Percentiles rank a stretch among this genome's conserved stretches.
phyloP scores from a whole-genome alignment of 2,329 filamentous ascomycete species.

The Colletotrichum tabaci region DNA sequence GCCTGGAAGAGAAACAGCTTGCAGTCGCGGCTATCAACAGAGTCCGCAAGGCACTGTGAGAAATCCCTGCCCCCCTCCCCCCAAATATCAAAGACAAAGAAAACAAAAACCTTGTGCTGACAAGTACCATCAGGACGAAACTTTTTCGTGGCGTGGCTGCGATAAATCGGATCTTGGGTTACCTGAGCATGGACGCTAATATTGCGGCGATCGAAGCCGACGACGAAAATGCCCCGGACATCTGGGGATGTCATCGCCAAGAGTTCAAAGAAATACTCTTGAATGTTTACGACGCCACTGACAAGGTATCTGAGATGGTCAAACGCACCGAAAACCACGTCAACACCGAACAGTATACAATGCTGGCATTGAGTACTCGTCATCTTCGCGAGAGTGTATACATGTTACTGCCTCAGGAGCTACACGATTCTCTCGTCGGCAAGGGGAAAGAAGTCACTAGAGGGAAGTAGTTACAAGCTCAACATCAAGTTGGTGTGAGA shows the following conservation, averaged over 20 bases:
- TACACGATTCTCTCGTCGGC: not conserved
- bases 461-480: not conserved
- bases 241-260: not conserved
- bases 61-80: too few species aligned
- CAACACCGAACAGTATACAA: not conserved
- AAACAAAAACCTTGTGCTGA: not conserved
- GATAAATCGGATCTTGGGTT: not conserved
- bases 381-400: not conserved
- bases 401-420: not conserved
- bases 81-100: too few species aligned
- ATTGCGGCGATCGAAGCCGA: not conserved
- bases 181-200: not conserved
- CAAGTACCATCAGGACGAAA: not conserved
- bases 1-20: not conserved
- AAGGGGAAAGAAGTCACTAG: conserved; percentile 7
- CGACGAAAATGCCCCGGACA: not conserved
- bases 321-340: not conserved
- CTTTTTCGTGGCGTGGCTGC: not conserved
- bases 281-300: not conserved
- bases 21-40: not conserved
- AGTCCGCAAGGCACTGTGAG: not conserved
- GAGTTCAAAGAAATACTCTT: not conserved
- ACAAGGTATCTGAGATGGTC: not conserved
- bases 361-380: not conserved
- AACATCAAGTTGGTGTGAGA: not conserved